phyloP scores from a whole-genome alignment of 2,329 filamentous ascomycete species.

The Monascus ruber region DNA sequence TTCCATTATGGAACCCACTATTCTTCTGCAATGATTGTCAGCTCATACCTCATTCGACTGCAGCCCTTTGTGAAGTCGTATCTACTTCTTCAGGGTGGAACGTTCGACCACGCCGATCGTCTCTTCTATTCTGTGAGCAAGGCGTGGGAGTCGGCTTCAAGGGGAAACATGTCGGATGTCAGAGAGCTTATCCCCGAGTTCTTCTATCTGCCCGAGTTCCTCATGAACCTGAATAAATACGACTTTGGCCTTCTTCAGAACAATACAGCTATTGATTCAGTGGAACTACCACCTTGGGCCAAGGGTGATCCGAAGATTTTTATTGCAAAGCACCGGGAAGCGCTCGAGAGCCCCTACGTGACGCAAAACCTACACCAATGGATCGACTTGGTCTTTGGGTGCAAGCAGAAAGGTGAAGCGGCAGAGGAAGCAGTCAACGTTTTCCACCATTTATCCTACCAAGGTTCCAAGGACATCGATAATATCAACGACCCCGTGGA shows the following conservation, averaged over 20 bases:
- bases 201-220: conserved; percentile 89
- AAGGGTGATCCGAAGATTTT: conserved; percentile 94
- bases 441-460: conserved; percentile 91
- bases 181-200: conserved; percentile 93
- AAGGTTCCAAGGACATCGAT: conserved; percentile 85
- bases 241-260: conserved; percentile 86
- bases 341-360: conserved; percentile 84
- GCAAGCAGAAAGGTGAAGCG: conserved; percentile 84
- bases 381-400: conserved; percentile 93
- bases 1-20: conserved; percentile 99
- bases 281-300: conserved; percentile 88
- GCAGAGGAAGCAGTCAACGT: conserved; percentile 88
- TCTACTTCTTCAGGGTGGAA: conserved; percentile 84
- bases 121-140: conserved; percentile 88
- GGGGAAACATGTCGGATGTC: conserved; percentile 85
- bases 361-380: conserved; percentile 81
- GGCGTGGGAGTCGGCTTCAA: conserved; percentile 82
- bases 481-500: conserved; percentile 81
- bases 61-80: conserved; percentile 96
- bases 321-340: conserved; percentile 89
- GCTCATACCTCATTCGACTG: conserved; percentile 86
- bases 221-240: conserved; percentile 88
- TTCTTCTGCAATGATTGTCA: conserved; percentile 97
- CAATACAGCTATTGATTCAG: conserved; percentile 68
- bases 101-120: conserved; percentile 89